phyloP scores from a whole-genome alignment of 139 green algal genomes.

The Haematococcus lacustris region DNA sequence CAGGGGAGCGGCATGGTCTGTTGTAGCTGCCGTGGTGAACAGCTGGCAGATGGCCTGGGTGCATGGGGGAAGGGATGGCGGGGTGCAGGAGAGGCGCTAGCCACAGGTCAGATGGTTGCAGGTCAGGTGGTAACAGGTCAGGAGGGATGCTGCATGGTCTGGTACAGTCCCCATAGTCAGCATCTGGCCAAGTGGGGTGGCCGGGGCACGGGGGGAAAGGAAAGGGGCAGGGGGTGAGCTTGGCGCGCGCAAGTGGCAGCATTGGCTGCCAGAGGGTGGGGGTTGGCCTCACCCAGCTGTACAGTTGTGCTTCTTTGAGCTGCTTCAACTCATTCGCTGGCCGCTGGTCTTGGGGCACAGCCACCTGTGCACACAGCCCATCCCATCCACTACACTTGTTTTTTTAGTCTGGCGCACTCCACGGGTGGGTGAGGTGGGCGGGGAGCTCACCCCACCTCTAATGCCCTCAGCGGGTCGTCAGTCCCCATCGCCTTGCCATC shows the following conservation, averaged over 20 bases:
- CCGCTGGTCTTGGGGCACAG: conserved; percentile 71
- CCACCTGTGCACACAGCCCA: conserved; percentile 51
- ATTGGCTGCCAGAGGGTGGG: not conserved
- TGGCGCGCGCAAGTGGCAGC: not conserved
- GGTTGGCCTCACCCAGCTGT: conserved; percentile 67
- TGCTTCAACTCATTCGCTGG: conserved; percentile 74
- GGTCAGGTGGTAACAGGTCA: not conserved
- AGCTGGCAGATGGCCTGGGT: not conserved
- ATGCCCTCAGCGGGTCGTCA: not conserved
- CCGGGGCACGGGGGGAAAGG: not conserved
- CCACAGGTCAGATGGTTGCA: not conserved
- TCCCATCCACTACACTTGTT: conserved; percentile 27
- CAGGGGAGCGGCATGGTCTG: not conserved
- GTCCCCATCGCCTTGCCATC: not conserved
- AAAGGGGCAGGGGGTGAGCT: not conserved
- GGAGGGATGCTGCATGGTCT: not conserved
- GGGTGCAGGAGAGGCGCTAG: not conserved
- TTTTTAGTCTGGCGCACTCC: not conserved
- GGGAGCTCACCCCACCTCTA: not conserved
- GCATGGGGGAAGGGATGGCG: not conserved
- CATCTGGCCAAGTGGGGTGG: not conserved
- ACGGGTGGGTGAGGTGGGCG: not conserved
- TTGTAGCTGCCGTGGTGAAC: not conserved
- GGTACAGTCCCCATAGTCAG: not conserved
- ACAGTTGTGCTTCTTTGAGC: conserved; percentile 62